Conservation (phyloP, 108 stramenopile species). For the Nannochloropsis gaditana region DNA sequence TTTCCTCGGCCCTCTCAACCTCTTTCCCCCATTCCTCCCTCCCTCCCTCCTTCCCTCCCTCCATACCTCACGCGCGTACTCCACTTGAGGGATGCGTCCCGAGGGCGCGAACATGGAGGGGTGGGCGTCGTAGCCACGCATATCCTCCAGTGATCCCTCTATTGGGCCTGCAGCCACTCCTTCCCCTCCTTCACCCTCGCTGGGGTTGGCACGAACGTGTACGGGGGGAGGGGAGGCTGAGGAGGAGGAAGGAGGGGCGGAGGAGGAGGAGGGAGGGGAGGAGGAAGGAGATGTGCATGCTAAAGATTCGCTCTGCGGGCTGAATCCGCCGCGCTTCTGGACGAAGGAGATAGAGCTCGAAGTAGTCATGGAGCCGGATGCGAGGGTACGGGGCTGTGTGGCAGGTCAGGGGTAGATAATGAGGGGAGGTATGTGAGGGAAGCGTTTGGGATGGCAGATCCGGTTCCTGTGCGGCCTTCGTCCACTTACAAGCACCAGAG, state of each 20-base stretch:
- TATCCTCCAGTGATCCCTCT: not conserved
- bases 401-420: no score
- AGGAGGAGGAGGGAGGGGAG: not conserved
- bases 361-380: no score
- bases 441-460: no score
- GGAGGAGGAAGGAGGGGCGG: not conserved
- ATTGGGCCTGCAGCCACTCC: not conserved
- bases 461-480: no score
- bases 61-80: slow-evolving; percentile 19
- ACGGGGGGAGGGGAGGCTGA: not conserved
- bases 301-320: no score
- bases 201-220: not conserved
- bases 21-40: not conserved
- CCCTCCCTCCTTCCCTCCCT: not conserved
- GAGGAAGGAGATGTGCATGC: not conserved
- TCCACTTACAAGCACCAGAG: no score
- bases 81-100: not conserved
- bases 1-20: not conserved
- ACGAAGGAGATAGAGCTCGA: no score
- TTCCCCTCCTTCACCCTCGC: not conserved
- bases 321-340: no score
- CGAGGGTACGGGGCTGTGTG: no score
- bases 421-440: no score
- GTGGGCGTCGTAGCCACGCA: not conserved
- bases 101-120: slow-evolving; percentile 2